Conservation (phyloP, 2,329 filamentous ascomycete genomes). For the Zopfia rhizophila region DNA sequence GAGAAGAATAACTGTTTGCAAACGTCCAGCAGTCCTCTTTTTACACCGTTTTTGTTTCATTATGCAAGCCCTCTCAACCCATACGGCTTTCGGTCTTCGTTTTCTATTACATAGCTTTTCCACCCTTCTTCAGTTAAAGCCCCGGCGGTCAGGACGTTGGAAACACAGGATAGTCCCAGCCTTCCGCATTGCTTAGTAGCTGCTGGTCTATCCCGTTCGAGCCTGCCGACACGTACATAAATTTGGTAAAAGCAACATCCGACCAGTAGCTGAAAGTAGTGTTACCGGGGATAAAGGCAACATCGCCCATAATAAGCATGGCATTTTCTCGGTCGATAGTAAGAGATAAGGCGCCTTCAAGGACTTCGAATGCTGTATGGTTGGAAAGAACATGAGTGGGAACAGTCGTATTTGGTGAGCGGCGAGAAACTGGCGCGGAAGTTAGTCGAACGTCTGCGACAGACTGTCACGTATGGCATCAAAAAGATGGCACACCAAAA, state of each 20-base stretch:
- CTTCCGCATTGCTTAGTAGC: slow-evolving; percentile 22
- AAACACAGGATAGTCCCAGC: slow-evolving; percentile 28
- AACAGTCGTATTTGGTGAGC: slow-evolving; percentile 27
- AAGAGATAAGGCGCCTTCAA: slow-evolving; percentile 51
- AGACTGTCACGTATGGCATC: no score
- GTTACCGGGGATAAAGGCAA: slow-evolving; percentile 51
- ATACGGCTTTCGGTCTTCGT: no score
- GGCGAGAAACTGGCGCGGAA: slow-evolving; percentile 47
- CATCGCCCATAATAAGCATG: slow-evolving; percentile 49
- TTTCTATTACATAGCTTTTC: no score
- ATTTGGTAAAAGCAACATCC: slow-evolving; percentile 31
- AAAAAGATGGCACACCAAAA: no score
- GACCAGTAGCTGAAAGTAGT: slow-evolving; percentile 49
- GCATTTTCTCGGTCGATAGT: slow-evolving; percentile 44
- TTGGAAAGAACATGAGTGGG: slow-evolving; percentile 37
- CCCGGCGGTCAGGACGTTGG: no score
- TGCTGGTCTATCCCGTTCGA: slow-evolving; percentile 28
- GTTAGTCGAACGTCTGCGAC: no score
- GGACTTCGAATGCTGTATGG: slow-evolving; percentile 52
- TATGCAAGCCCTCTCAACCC: no score
- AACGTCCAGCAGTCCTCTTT: no score
- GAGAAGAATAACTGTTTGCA: no score
- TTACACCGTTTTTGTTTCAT: no score
- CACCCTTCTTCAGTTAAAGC: no score
- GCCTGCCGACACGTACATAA: slow-evolving; percentile 35